Evolutionary conservation across 306 rosid species (phyloP).

Genomic region (Dalbergia cochinchinensis): DNA sequence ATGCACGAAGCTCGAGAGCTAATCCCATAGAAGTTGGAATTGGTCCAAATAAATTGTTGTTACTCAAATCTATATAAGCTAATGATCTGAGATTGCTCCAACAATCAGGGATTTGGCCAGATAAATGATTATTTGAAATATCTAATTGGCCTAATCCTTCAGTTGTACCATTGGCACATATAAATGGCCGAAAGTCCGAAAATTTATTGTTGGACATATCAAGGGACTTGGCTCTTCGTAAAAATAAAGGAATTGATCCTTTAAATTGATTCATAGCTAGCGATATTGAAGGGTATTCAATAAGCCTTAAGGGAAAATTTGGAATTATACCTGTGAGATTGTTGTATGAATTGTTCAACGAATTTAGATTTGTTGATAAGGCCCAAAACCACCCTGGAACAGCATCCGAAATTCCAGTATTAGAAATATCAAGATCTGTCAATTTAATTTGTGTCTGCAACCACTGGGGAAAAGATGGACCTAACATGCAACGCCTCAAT

Average conservation of each 20-base stretch:
- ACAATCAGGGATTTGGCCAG: conserved; percentile 33
- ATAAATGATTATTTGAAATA: conserved; percentile 23
- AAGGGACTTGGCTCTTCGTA: background rate
- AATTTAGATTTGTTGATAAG: no score
- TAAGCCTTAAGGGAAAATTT: background rate
- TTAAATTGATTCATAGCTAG: conserved; percentile 28
- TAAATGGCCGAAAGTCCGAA: background rate
- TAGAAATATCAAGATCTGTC: background rate
- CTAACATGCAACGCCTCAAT: conserved; percentile 9
- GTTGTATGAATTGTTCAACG: conserved; percentile 33
- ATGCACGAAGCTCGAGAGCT: background rate
- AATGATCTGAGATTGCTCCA: conserved; percentile 31
- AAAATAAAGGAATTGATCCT: conserved; percentile 32
- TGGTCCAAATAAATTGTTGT: conserved; percentile 30
- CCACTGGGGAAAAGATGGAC: conserved; percentile 40
- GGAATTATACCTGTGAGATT: conserved; percentile 37
- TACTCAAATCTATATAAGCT: conserved; percentile 32
- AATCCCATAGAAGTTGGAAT: conserved; percentile 36
- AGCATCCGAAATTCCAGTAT: background rate
- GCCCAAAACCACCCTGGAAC: conserved; percentile 45
- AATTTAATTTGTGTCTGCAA: background rate
- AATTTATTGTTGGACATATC: conserved; percentile 41
- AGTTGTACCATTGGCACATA: background rate
- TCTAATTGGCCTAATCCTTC: background rate
- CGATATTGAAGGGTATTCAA: background rate